These are phyloP conservation scores for Verticillium zaregamsianum DNA, from an alignment of 2,329 filamentous ascomycete genomes.

Conservation along the genomic window DNA sequence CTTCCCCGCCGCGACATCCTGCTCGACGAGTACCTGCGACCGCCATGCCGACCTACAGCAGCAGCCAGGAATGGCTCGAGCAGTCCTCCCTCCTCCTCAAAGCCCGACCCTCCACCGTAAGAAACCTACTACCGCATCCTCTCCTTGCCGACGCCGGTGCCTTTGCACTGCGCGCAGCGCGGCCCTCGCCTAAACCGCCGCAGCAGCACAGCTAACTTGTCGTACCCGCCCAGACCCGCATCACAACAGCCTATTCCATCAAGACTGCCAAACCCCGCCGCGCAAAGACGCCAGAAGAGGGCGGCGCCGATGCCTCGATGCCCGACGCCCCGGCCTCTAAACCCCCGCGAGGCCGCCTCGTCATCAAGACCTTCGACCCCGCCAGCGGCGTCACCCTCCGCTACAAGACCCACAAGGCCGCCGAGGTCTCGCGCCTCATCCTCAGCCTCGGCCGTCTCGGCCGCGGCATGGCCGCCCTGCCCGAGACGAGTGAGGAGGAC, in stretches of 20 bases:
- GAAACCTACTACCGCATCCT: slow-evolving; percentile 1
- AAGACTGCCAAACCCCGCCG: slow-evolving; percentile 33
- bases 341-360: slow-evolving; percentile 64
- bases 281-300: slow-evolving; percentile 20
- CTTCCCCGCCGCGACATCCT: neutral
- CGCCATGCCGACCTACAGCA: slow-evolving; percentile 74
- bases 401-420: slow-evolving; percentile 86
- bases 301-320: slow-evolving; percentile 22
- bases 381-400: slow-evolving; percentile 77
- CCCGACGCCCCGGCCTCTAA: slow-evolving; percentile 27
- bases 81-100: slow-evolving; percentile 82
- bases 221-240: slow-evolving; percentile 61
- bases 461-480: slow-evolving; percentile 60
- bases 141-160: slow-evolving; percentile 2
- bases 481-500: slow-evolving; percentile 34
- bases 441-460: slow-evolving; percentile 71
- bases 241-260: slow-evolving; percentile 90
- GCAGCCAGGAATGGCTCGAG: slow-evolving; percentile 86
- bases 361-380: slow-evolving; percentile 87
- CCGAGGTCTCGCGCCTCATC: slow-evolving; percentile 82
- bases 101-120: slow-evolving; percentile 79
- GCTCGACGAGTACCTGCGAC: neutral
- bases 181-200: no score
- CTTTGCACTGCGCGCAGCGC: no score
- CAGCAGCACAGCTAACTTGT: neutral